phyloP scores from a whole-genome alignment of 352 stramenopile genomes.

The Phytophthora ohioensis region DNA sequence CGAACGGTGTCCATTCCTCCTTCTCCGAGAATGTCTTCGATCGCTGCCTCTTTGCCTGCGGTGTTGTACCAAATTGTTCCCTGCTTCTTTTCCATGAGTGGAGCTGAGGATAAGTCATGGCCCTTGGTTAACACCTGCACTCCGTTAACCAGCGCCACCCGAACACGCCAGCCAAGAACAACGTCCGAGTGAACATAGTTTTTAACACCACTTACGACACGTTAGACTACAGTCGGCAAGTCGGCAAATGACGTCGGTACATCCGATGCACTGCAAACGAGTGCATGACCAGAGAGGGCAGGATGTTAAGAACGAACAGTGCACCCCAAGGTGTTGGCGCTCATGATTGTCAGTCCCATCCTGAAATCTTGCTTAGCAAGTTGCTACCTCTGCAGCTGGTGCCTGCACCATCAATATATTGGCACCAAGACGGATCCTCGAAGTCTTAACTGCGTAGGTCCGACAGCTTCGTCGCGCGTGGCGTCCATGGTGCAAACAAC shows the following conservation, averaged over 20 bases:
- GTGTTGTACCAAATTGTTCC: constrained; percentile 34
- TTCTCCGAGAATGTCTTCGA: constrained; percentile 40
- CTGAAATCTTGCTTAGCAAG: not conserved
- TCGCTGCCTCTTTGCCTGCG: constrained; percentile 21
- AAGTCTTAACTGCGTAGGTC: not conserved
- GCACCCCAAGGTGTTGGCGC: not conserved
- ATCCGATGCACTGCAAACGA: not conserved
- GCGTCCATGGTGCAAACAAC: not conserved
- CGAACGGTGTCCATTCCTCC: constrained; percentile 45
- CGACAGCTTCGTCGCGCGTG: too few relatives aligned
- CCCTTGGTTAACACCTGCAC: constrained; percentile 35
- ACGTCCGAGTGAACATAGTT: constrained; percentile 14
- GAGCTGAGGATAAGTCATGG: constrained; percentile 40
- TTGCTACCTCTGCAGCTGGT: constrained; percentile 22
- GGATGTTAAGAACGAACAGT: not conserved
- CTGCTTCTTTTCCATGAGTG: constrained; percentile 40
- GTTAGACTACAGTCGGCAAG: not conserved
- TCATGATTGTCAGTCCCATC: constrained; percentile 8
- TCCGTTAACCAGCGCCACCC: constrained; percentile 5
- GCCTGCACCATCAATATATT: not conserved
- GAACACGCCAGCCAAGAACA: constrained; percentile 15
- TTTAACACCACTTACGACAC: not conserved
- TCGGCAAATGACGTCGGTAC: not conserved
- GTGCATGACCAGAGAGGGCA: constrained; percentile 7
- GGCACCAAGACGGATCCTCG: not conserved